Evolutionary conservation across 306 rosid species (phyloP).

Genomic region (Begonia loranthoides): DNA sequence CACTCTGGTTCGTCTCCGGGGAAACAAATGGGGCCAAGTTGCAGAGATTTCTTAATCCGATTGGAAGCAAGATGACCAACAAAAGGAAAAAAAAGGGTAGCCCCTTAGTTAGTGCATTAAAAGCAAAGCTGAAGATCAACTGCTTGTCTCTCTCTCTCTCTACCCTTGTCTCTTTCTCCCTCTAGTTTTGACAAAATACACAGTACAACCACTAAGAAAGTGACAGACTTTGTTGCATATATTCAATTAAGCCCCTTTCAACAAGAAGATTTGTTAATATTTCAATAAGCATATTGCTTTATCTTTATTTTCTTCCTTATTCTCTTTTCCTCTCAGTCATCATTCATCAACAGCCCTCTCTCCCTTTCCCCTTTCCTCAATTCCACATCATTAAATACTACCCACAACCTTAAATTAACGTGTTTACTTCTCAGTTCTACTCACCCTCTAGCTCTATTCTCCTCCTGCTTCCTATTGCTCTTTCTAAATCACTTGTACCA

Average conservation of each 20-base stretch:
- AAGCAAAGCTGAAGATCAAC: slow-evolving; percentile 38
- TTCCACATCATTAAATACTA: slow-evolving; percentile 8
- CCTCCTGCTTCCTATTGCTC: background rate
- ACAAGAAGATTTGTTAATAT: no score
- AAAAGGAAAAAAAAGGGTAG: slow-evolving; percentile 23
- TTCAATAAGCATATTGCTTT: no score
- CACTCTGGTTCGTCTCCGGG: no score
- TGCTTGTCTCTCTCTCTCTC: slow-evolving; percentile 26
- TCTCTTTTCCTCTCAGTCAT: slow-evolving; percentile 4
- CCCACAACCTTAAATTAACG: slow-evolving; percentile 1
- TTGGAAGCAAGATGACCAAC: slow-evolving; percentile 24
- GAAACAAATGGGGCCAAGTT: background rate
- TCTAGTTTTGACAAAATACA: background rate
- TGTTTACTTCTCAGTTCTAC: slow-evolving; percentile 1
- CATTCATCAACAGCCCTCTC: background rate
- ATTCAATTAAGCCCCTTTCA: no score
- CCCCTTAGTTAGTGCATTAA: slow-evolving; percentile 30
- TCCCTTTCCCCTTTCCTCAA: no score
- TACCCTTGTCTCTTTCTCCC: slow-evolving; percentile 13
- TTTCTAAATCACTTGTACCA: background rate
- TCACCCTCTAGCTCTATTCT: background rate
- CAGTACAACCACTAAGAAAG: no score
- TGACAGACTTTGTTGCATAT: no score
- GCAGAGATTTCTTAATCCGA: slow-evolving; percentile 7
- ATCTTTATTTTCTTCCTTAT: slow-evolving; percentile 8